Conservation (phyloP, 495 filamentous ascomycete genomes). For the Daldinia bambusicola region DNA sequence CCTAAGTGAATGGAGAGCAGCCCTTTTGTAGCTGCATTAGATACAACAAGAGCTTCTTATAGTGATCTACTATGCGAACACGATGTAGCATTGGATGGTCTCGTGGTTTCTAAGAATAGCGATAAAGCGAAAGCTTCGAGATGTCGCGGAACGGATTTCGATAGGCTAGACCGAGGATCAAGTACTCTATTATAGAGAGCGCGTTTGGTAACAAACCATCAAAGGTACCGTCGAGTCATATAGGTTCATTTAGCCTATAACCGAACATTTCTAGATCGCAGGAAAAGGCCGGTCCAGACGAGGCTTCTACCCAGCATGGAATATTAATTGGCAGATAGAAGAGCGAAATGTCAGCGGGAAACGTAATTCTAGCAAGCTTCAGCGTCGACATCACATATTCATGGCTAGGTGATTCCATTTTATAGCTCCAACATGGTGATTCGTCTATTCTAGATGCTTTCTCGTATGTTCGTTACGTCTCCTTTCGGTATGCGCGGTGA, state of each 20-base stretch:
- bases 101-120: conserved; percentile 41
- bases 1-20: neutral
- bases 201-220: conserved; percentile 18
- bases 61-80: neutral
- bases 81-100: conserved; percentile 10
- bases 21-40: conserved; percentile 23
- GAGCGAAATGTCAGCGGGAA: conserved; percentile 11
- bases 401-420: conserved; percentile 10
- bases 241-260: conserved; percentile 37
- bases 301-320: conserved; percentile 20
- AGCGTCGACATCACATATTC: neutral
- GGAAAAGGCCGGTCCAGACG: conserved; percentile 25
- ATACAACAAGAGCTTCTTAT: neutral
- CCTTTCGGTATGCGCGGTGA: neutral
- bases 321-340: conserved; percentile 14
- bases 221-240: conserved; percentile 21
- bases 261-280: conserved; percentile 30
- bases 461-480: neutral
- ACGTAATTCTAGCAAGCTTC: neutral
- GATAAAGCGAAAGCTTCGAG: conserved; percentile 9
- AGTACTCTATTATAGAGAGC: conserved; percentile 17
- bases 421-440: conserved; percentile 4
- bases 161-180: conserved; percentile 20
- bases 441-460: neutral
- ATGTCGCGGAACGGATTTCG: conserved; percentile 8